Base-by-base conservation (phyloP, 495 filamentous ascomycete species). In the Tuber magnatum region DNA sequence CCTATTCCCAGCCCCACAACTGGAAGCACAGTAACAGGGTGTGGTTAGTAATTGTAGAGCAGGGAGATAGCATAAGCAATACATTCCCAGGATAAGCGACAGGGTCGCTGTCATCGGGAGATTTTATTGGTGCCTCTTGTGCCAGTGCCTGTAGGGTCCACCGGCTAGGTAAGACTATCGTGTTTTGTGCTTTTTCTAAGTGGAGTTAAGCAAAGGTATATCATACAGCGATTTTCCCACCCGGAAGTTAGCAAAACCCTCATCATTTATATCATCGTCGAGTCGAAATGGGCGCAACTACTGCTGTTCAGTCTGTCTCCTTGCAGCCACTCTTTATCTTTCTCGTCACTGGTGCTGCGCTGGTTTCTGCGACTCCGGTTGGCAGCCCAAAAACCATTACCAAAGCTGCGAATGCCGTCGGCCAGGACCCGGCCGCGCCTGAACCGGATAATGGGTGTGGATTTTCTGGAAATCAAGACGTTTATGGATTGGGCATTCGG, bases 401-500 rank as follows among this genome's bases (percentile, higher is more conserved):
- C 18, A 43, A 69, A 28, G 28, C 38, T n/a, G 68, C 69, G 61
- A 69, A n/a, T 9, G n/a, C 65, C 51, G 10, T 20, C 22, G 35
- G 20, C 28, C 43, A 65, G 51, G 48, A n/a, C 42, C 68, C 35
- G 71, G 56, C 56, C 35, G 56, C 56, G 28, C 44, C n/a, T 40
- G 41, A 35, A 16, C 41, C 40, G 7, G 39, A 39, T 20, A 65
- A 65, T 35, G 56, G 56, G 28, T 84, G 83, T 74, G 71, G 73
- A 6, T 84, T 84, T 48, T 14, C 24, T 9, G 84, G 84, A 14
- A 80, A 85, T 40, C 39, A 75, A 1, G 84, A 85, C 68, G 51
- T 85, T 24, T 85, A 81, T 41, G 84, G 84, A 18, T 69, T 84
- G 20, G 84, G 84, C 0, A 83, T 85, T 22, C 80, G 84, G 6